Evolutionary conservation across 2,329 filamentous ascomycete species (phyloP).

Genomic region (Colletotrichum incanum): DNA sequence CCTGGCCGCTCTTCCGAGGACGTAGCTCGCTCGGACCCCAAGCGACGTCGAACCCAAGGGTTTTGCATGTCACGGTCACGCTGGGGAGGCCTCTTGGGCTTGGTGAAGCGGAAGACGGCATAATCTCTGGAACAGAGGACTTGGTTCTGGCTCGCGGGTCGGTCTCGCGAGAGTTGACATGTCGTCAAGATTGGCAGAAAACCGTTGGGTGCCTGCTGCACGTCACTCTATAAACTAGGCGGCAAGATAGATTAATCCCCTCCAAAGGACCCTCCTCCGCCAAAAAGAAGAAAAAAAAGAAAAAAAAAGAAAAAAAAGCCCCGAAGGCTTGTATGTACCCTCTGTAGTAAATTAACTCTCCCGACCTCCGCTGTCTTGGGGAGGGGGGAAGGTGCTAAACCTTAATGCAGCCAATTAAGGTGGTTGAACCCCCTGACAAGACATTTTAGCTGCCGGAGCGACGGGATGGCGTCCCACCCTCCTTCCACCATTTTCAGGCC

Average conservation of each 20-base stretch:
- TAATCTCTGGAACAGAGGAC: neutral
- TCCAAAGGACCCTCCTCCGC: neutral
- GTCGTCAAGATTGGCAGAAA: neutral
- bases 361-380: slow-evolving; percentile 35
- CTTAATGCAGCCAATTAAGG: slow-evolving; percentile 39
- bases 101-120: neutral
- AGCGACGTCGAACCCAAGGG: slow-evolving; percentile 17
- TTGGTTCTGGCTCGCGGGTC: neutral
- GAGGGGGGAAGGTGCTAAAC: slow-evolving; percentile 28
- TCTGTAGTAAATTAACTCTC: slow-evolving; percentile 22
- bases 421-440: slow-evolving; percentile 32
- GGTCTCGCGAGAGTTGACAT: neutral
- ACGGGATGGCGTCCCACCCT: slow-evolving; percentile 32
- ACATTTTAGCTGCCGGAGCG: slow-evolving; percentile 39
- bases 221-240: neutral
- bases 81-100: slow-evolving; percentile 25
- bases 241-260: neutral
- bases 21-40: slow-evolving; percentile 28
- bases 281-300: neutral
- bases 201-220: neutral
- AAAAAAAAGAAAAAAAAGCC: slow-evolving; percentile 1
- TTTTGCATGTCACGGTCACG: slow-evolving; percentile 23
- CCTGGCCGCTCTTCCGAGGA: slow-evolving; percentile 35
- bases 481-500: neutral
- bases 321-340: slow-evolving; percentile 15